Percentiles rank a stretch among this genome's conserved stretches.
Evolutionary conservation across 805 yeast species (phyloP).

Genomic region (Jamesozyma spencerorum): DNA sequence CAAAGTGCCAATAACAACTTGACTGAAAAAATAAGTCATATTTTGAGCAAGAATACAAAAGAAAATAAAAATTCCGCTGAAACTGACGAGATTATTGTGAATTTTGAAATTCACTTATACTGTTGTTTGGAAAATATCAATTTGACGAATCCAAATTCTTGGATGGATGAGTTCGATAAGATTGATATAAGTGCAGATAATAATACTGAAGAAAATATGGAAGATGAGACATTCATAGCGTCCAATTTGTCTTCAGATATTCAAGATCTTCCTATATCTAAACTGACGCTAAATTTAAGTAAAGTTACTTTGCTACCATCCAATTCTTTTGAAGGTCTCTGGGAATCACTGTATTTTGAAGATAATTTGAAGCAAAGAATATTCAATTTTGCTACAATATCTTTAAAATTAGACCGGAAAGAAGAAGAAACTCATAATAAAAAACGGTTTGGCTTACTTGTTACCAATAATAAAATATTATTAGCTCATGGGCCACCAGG

Average conservation of each 20-base stretch:
- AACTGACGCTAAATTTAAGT: conserved; percentile 12
- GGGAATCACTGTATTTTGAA: conserved; percentile 32
- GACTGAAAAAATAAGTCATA: neutral
- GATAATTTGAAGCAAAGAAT: conserved; percentile 25
- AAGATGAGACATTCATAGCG: conserved; percentile 8
- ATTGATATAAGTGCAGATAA: conserved; percentile 17
- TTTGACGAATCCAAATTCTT: conserved; percentile 1
- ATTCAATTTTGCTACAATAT: conserved; percentile 28
- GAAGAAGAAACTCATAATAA: conserved; percentile 4
- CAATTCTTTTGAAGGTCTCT: conserved; percentile 23
- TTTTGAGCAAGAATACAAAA: neutral
- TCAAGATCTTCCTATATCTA: conserved; percentile 5
- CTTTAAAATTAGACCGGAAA: conserved; percentile 22
- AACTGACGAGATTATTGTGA: neutral
- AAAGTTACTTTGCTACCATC: conserved; percentile 26
- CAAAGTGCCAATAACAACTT: neutral
- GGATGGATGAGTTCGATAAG: conserved; percentile 25
- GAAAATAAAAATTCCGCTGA: neutral
- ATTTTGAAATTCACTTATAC: conserved; percentile 8
- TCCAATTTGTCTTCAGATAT: neutral
- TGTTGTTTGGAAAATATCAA: conserved; percentile 11
- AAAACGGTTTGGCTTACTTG: conserved; percentile 3
- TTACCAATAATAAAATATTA: conserved; percentile 22
- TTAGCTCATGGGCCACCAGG: conserved; percentile 40
- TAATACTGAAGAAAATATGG: conserved; percentile 2